Conservation (phyloP, 225 moss, liverwort and hornwort genomes). For the Pleurozium schreberi region DNA sequence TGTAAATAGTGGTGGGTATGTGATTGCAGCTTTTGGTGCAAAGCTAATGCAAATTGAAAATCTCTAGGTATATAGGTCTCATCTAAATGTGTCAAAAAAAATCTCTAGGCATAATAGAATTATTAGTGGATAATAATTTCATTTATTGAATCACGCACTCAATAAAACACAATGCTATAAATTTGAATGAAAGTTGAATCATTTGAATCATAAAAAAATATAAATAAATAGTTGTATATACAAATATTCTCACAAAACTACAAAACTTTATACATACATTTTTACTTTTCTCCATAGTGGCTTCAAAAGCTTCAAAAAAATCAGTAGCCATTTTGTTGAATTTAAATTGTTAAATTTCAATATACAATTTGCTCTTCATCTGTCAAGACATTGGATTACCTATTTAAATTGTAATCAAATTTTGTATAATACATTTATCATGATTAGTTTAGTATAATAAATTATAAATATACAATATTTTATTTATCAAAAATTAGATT, state of each 20-base stretch:
- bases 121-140: background rate
- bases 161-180: background rate
- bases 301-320: constrained; percentile 27
- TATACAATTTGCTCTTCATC: background rate
- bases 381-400: background rate
- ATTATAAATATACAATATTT: too few relatives aligned
- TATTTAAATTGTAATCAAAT: background rate
- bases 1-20: too few relatives aligned
- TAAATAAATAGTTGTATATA: background rate
- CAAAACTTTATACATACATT: background rate
- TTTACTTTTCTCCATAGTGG: background rate
- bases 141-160: too few relatives aligned
- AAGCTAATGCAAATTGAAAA: background rate
- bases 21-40: background rate
- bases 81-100: too few relatives aligned
- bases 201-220: too few relatives aligned
- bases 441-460: too few relatives aligned
- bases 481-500: too few relatives aligned
- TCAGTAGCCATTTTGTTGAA: background rate
- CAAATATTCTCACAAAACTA: too few relatives aligned
- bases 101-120: background rate
- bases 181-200: background rate
- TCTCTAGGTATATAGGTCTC: background rate
- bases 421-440: too few relatives aligned
- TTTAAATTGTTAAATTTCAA: background rate